phyloP scores from a whole-genome alignment of 139 green algal species.

The Haematococcus sp. region DNA sequence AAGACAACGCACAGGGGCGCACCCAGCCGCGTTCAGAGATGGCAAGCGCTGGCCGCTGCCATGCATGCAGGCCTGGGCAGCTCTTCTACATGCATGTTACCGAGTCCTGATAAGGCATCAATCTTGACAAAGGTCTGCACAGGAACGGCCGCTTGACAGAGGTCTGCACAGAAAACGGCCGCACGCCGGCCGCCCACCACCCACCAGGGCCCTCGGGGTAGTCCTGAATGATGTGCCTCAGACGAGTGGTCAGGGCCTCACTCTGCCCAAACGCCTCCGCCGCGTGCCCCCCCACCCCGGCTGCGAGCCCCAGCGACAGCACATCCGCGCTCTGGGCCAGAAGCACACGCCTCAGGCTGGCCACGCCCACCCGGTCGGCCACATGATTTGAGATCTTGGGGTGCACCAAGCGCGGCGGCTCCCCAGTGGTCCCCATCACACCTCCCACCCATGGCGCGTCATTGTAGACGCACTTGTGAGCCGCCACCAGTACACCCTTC shows the following conservation, averaged over 20 bases:
- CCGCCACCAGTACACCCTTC: conserved; percentile 40
- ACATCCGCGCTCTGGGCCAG: conserved; percentile 51
- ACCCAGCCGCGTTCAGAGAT: too few relatives aligned
- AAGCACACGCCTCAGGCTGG: conserved; percentile 58
- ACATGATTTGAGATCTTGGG: conserved; percentile 49
- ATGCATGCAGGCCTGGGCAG: too few relatives aligned
- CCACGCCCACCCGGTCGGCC: conserved; percentile 50
- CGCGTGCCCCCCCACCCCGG: conserved; percentile 8
- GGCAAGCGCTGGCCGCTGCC: too few relatives aligned
- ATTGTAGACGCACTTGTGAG: conserved; percentile 65
- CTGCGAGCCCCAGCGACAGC: conserved; percentile 47
- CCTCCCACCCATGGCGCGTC: conserved; percentile 72
- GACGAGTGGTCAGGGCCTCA: conserved; percentile 77
- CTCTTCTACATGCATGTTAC: too few relatives aligned
- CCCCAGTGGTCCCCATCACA: background rate
- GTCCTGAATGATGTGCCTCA: conserved; percentile 78
- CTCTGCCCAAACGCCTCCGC: conserved; percentile 80
- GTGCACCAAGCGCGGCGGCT: conserved; percentile 38
- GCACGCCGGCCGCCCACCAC: background rate
- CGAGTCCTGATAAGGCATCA: too few relatives aligned
- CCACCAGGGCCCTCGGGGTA: conserved; percentile 70
- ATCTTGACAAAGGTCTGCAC: too few relatives aligned
- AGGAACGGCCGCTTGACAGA: too few relatives aligned
- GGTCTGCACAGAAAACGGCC: background rate
- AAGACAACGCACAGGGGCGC: too few relatives aligned